Conservation (phyloP, 768 basidiomycete genomes). For the Agrocybe chaxingu region DNA sequence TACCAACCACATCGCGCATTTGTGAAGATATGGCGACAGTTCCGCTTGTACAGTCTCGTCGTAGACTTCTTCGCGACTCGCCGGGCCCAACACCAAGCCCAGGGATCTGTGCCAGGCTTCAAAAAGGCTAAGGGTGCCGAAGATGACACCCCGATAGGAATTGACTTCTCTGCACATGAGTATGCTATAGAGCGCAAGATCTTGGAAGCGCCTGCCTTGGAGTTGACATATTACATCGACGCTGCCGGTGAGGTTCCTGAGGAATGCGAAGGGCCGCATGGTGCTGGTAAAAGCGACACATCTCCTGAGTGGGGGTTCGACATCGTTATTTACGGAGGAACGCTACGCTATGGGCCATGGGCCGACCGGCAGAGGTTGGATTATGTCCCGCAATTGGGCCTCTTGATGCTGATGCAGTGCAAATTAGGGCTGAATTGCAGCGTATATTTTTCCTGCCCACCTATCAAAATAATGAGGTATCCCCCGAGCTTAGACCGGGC, state of each 20-base stretch:
- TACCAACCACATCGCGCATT: constrained; percentile 39
- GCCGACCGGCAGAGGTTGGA: constrained; percentile 85
- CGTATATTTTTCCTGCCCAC: constrained; percentile 78
- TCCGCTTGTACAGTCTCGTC: constrained; percentile 41
- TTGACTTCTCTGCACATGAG: constrained; percentile 59
- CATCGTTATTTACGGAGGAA: constrained; percentile 71
- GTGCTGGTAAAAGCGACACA: constrained; percentile 84
- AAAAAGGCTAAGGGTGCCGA: constrained; percentile 35
- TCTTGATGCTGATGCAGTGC: constrained; percentile 1
- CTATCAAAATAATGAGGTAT: constrained; percentile 61
- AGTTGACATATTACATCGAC: constrained; percentile 86
- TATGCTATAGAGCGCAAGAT: constrained; percentile 88
- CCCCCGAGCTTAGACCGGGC: constrained; percentile 61
- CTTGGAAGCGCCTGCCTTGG: constrained; percentile 71
- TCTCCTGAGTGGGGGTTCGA: constrained; percentile 95
- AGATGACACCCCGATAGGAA: constrained; percentile 52
- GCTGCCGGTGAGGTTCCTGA: constrained; percentile 72
- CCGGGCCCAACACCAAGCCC: constrained; percentile 24
- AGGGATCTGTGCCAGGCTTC: constrained; percentile 12
- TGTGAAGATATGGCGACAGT: constrained; percentile 53
- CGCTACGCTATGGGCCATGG: constrained; percentile 91
- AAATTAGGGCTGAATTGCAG: constrained; percentile 67
- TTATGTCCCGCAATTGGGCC: neutral
- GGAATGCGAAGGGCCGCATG: constrained; percentile 40
- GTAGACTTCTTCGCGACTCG: constrained; percentile 31